Evolutionary conservation across 2,329 filamentous ascomycete species (phyloP), one percentile per base, ranked within the genome.

Genomic region (Claviceps spartinae): DNA sequence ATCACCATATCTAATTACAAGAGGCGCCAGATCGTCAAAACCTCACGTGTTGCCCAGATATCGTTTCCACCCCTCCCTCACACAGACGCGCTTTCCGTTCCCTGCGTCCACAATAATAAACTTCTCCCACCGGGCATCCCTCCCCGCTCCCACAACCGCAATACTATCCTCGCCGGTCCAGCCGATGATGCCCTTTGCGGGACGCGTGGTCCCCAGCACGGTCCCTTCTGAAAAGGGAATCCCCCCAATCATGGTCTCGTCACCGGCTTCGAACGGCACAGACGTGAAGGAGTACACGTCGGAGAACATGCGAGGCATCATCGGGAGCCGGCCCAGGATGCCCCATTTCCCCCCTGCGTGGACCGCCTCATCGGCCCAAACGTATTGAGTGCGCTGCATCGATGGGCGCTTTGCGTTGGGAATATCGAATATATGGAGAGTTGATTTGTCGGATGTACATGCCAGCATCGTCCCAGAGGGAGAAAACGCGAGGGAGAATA

Each of bases 361-460:
- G 3, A 34, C 9, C 9, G 56, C 56, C 5, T 60, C 61, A 3
- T 60, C 54, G 37, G 54, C 48, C 5, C 59, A 54, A 3, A 62
- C 54, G 24, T 67, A 57, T 54, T 65, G 61, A 53, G 61, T 64
- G 54, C 63, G 62, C 44, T 61, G 62, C 34, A 62, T 58, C 6
- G 63, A 59, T 3, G 67, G 65, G 56, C 69, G 71, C 49, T 71
- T 72, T 8, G 73, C 70, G 54, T 78, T 76, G 4, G 85, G 84
- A 1, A 96, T 76, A 62, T 97, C 89, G 63, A 96, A 98, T 40
- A 98, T 78, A 67, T 98, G 93, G 11, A 98, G 75, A 0, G 90
- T 98, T 5, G 88, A 90, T 69, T 97, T 98, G 73, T 98, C 93
- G 1, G 90, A 96, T 1, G 91, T 97, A 55, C 89, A 91, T 26